Evolutionary conservation across 345 rosid genomes (phyloP).

Genomic region (Rhodomyrtus tomentosa): DNA sequence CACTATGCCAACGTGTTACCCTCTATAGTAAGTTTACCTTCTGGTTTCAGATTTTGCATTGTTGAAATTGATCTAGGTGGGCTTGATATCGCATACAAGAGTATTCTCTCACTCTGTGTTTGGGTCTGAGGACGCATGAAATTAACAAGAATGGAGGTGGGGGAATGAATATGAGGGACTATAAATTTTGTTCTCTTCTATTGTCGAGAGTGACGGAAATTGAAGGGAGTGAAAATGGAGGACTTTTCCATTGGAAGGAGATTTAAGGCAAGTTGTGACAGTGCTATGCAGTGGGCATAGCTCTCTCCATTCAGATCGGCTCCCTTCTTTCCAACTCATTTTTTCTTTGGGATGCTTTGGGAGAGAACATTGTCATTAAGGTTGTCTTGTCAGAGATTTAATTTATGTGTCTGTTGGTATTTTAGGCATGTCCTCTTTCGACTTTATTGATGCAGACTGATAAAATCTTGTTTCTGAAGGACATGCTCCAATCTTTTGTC

Average conservation of each 20-base stretch:
- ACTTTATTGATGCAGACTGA: not conserved
- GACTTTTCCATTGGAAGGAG: not conserved
- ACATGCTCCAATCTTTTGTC: not conserved
- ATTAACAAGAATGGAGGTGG: not conserved
- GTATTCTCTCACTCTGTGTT: not conserved
- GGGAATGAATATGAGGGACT: not conserved
- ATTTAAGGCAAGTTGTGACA: not conserved
- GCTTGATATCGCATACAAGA: not conserved
- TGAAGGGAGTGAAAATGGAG: not conserved
- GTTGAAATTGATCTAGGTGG: not conserved
- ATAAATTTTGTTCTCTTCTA: not conserved
- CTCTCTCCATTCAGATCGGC: not conserved
- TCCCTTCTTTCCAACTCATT: not conserved
- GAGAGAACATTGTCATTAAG: not conserved
- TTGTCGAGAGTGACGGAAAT: not conserved
- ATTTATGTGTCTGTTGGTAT: not conserved
- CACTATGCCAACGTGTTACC: constrained; percentile 79
- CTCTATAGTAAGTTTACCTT: constrained; percentile 59
- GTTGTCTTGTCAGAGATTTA: not conserved
- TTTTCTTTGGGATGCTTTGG: not conserved
- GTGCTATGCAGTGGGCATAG: not conserved
- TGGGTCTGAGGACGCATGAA: not conserved
- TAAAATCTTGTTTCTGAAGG: not conserved
- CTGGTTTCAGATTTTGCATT: not conserved
- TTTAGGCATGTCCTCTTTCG: not conserved